Conservation (phyloP, 352 stramenopile genomes). For the Phytophthora meadii region DNA sequence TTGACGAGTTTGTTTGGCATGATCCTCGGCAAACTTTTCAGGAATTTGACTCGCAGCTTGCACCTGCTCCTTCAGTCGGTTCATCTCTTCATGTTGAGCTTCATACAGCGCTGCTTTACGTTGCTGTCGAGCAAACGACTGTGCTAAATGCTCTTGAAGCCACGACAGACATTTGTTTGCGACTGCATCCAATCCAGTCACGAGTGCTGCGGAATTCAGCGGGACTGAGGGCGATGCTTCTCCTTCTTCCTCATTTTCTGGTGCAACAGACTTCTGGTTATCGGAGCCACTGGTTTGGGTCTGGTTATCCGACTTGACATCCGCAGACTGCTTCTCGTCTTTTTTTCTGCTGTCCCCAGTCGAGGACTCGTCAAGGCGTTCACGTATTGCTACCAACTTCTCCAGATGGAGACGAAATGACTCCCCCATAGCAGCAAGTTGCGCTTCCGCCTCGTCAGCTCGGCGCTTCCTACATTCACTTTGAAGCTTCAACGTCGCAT, state of each 20-base stretch:
- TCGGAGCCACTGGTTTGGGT: neutral
- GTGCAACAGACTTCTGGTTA: conserved; percentile 10
- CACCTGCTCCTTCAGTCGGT: conserved; percentile 42
- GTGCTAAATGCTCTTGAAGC: conserved; percentile 57
- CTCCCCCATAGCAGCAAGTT: conserved; percentile 54
- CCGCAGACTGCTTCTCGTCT: neutral
- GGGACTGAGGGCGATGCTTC: conserved; percentile 10
- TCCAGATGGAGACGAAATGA: conserved; percentile 65
- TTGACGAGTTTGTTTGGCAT: conserved; percentile 41
- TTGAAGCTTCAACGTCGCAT: conserved; percentile 28
- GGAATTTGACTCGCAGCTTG: conserved; percentile 29
- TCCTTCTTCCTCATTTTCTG: conserved; percentile 1
- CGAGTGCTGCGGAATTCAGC: conserved; percentile 30
- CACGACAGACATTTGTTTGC: conserved; percentile 62
- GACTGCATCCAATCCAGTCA: conserved; percentile 51
- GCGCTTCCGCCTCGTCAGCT: conserved; percentile 29
- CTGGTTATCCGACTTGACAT: neutral
- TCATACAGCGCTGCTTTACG: conserved; percentile 56
- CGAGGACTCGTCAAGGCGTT: conserved; percentile 44
- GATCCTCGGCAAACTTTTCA: conserved; percentile 32
- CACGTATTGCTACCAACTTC: conserved; percentile 62
- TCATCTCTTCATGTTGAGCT: conserved; percentile 53
- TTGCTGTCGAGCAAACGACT: conserved; percentile 56
- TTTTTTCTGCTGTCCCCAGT: conserved; percentile 11
- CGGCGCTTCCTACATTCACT: conserved; percentile 23